These are phyloP conservation scores for Lasiosphaeria miniovina DNA, from an alignment of 495 filamentous ascomycete species.

Conservation along the genomic window DNA sequence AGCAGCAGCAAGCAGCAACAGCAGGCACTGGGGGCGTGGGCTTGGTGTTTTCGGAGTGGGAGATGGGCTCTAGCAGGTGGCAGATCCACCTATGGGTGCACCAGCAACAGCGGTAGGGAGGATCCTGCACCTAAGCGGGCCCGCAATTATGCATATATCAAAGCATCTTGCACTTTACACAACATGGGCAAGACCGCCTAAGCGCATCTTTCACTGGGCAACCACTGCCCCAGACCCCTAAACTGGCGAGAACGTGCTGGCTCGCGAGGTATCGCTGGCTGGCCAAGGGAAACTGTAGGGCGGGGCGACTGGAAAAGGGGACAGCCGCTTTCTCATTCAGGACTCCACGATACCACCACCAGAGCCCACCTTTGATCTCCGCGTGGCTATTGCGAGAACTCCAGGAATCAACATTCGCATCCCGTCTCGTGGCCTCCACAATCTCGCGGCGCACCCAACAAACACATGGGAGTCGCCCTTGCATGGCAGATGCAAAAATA, in stretches of 20 bases:
- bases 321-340: not conserved
- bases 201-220: slow-evolving; percentile 18
- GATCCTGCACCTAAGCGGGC: slow-evolving; percentile 2
- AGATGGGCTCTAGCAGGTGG: slow-evolving; percentile 18
- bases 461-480: no score
- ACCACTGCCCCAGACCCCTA: not conserved
- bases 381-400: not conserved
- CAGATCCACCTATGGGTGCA: slow-evolving; percentile 2
- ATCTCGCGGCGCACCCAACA: not conserved
- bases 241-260: not conserved
- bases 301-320: not conserved
- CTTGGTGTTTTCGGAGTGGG: slow-evolving; percentile 15
- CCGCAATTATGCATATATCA: no score
- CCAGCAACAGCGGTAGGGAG: slow-evolving; percentile 4
- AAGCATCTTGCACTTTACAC: not conserved
- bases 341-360: no score
- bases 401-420: not conserved
- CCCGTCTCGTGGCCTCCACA: not conserved
- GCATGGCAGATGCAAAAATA: no score
- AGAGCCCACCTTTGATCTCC: not conserved
- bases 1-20: not conserved
- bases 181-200: slow-evolving; percentile 12
- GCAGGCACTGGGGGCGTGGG: not conserved
- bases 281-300: not conserved
- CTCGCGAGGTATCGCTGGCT: not conserved